Base-by-base conservation (phyloP, 1,284 basidiomycete species). In the Porodaedalea pini region DNA sequence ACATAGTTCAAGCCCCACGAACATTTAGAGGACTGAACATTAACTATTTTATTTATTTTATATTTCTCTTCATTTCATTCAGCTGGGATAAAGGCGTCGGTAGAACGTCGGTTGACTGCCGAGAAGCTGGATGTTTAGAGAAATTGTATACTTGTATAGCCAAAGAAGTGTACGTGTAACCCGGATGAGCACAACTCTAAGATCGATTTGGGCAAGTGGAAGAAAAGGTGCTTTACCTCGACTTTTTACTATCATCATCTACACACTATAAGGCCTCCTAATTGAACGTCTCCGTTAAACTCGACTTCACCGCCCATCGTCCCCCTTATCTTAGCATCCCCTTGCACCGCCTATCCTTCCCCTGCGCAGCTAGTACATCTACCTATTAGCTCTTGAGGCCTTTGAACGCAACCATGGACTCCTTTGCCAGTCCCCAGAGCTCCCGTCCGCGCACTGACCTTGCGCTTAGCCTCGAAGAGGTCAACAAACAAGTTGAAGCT, bases 401-500 rank as follows among this genome's bases (percentile, higher is more conserved):
- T 19, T 6, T 11, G 7, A 49, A 17, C 41, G 7, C 21, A 53
- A 57, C 57, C 59, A 81, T 80, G 79, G 76, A 81, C 64, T 74
- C 73, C 51, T 80, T 79, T 65, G 67, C 70, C 56, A 75, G 78
- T 53, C 76, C 76, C 17, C 71, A 71, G 55, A 73, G 67, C 44
- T 71, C 69, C 40, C 67, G 71, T 29, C 61, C 69, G 27, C 73
- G 74, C 59, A 61, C 71, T 62, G 57, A 55, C 45, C 47, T 51
- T 34, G 45, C 37, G 4, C 66, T 76, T 63, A 72, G 73, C 36
- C 73, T 80, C 63, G 76, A 78, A 56, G 76, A 81, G 64, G 82
- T 89, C 65, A 79, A 83, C 49, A 70, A 74, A 3, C 79, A 83
- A 62, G 82, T 89, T 23, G n/a, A 23, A 11, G 19, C 37, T 4